These are phyloP conservation scores for Rhynchospora pubera DNA, from an alignment of 176 grass and related monocot species.

Conservation along the genomic window DNA sequence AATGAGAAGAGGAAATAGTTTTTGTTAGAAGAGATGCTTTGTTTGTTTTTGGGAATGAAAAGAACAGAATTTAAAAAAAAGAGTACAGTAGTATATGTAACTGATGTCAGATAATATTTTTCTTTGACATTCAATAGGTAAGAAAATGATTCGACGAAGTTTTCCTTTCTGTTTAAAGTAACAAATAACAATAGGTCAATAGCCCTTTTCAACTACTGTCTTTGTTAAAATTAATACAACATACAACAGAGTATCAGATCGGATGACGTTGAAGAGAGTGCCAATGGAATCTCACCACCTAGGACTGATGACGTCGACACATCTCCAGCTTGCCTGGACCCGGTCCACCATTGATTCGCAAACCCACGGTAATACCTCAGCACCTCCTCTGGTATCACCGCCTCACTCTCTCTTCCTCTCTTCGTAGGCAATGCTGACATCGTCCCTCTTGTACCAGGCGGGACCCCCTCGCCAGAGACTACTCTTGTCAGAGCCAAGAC, in stretches of 20 bases:
- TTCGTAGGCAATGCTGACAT: neutral
- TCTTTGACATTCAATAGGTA: neutral
- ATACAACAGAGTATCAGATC: too few relatives aligned
- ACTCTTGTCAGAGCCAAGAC: constrained; percentile 56
- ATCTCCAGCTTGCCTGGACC: neutral
- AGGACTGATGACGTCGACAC: neutral
- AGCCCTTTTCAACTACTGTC: too few relatives aligned
- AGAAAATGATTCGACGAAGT: neutral
- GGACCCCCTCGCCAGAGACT: constrained; percentile 23
- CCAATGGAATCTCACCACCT: neutral
- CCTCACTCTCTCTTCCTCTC: constrained; percentile 25
- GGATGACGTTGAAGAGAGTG: neutral
- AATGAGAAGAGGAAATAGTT: neutral
- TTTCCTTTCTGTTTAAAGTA: too few relatives aligned
- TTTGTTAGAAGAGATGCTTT: neutral
- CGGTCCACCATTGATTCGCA: neutral
- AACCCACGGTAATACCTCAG: constrained; percentile 27
- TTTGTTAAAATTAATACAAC: too few relatives aligned
- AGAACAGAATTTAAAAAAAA: neutral
- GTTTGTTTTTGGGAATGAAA: neutral
- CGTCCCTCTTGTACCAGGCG: neutral
- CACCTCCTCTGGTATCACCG: constrained; percentile 12
- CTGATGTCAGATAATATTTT: neutral
- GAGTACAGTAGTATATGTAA: neutral
- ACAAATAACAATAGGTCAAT: too few relatives aligned